Base-by-base conservation (phyloP, 2,329 filamentous ascomycete genomes). In the Neoarthrinium moseri region DNA sequence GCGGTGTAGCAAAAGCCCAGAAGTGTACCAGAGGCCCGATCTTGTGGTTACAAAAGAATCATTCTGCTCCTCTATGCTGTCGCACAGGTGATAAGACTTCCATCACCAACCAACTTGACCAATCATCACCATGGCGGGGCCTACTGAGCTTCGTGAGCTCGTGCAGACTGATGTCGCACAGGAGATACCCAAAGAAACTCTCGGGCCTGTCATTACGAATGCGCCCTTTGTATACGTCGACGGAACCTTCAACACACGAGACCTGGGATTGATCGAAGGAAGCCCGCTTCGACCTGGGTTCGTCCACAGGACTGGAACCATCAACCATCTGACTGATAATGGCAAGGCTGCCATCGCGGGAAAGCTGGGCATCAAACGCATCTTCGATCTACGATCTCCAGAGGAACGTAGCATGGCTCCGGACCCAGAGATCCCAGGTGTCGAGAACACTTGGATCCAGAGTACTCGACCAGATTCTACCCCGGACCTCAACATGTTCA, bases 341-440 rank as follows among this genome's bases (percentile, higher is more conserved):
- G 67, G 63, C 34, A 59, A 58, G 46, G 65, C 66, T 5, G 66
- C 65, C 55, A 54, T 78, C 4, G 55, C 58, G 6, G 54, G 54
- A 15, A 60, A 65, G 43, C 61, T 73, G 5, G 59, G 62, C 37
- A 59, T 79, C 36, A 65, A 61, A 47, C 68, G 66, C 46, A 54
- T 81, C 41, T 80, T 79, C 55, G 78, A 81, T 58, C 61, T 81
- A 46, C 70, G 78, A 33, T 72, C 69, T 33, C 59, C 62, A 7
- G 51, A 54, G 24, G 77, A 81, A 63, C 71, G 72, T 42, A 56
- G 50, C 10, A 35, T 45, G 3, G 58, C 56, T n/a, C 73, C 74
- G 0, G 74, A 75, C 49, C 75, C 75, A 4, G 56, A 50, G 1
- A 51, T 77, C n/a, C 52, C 60, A 0, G 71, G 72, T 3, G 62